A percentile compares a stretch with the other conserved stretches of the same genome.
Evolutionary conservation across 176 grass and related monocot species (phyloP).

Genomic region (Oropetium thomaeum): DNA sequence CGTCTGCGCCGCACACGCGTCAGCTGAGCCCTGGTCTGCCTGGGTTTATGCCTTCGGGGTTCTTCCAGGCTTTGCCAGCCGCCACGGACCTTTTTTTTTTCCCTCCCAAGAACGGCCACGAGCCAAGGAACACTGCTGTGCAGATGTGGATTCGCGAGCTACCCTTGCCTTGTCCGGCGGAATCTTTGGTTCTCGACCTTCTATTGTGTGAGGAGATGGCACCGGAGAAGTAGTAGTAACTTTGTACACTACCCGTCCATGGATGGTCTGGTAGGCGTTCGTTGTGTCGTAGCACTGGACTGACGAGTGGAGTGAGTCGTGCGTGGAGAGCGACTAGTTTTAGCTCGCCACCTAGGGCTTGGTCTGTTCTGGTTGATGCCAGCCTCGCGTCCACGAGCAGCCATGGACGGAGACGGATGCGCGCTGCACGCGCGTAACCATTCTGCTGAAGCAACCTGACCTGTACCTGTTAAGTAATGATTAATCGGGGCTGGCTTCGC

Average conservation of each 20-base stretch:
- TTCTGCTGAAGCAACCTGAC: not conserved
- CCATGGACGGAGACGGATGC: not conserved
- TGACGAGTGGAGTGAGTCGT: not conserved
- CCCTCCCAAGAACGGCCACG: not conserved
- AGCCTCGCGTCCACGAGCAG: not conserved
- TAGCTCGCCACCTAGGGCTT: constrained; percentile 13
- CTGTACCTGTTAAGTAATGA: no score
- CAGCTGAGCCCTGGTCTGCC: not conserved
- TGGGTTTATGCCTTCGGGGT: not conserved
- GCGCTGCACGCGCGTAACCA: not conserved
- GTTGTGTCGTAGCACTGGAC: not conserved
- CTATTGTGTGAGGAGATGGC: not conserved
- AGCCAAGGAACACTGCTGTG: not conserved
- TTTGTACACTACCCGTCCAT: not conserved
- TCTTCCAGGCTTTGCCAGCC: constrained; percentile 4
- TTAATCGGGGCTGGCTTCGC: not conserved
- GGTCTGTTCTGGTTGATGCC: no score
- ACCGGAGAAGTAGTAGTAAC: not conserved
- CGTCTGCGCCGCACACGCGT: not conserved
- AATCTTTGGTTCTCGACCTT: not conserved
- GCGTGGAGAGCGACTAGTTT: constrained; percentile 19
- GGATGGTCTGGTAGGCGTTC: constrained; percentile 5
- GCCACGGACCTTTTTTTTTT: constrained; percentile 5
- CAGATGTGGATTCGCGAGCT: constrained; percentile 47
- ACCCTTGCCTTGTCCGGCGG: constrained; percentile 4